phyloP scores from a whole-genome alignment of 2,329 filamentous ascomycete species.

The Aspergillus tamarii region DNA sequence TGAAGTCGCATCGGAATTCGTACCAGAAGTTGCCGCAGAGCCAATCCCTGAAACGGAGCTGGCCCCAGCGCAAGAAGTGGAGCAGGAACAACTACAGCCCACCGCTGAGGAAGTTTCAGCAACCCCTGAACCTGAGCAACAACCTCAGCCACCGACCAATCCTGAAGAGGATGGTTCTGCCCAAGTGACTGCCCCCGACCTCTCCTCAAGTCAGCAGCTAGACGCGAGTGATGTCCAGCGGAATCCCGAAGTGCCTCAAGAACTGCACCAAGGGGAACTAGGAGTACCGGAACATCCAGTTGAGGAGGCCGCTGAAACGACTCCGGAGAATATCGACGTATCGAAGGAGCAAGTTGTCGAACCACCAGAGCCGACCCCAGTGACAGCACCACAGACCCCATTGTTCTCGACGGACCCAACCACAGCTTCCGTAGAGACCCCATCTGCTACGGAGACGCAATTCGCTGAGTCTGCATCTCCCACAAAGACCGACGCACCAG shows the following conservation, averaged over 20 bases:
- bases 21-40: slow-evolving; percentile 11
- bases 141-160: slow-evolving; percentile 15
- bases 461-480: slow-evolving; percentile 31
- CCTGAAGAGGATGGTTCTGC: slow-evolving; percentile 16
- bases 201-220: slow-evolving; percentile 20
- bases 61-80: slow-evolving; percentile 17
- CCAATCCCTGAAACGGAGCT: slow-evolving; percentile 13
- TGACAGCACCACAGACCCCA: slow-evolving; percentile 28
- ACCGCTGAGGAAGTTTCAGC: slow-evolving; percentile 19
- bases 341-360: slow-evolving; percentile 13
- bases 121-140: slow-evolving; percentile 16
- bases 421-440: slow-evolving; percentile 17
- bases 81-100: slow-evolving; percentile 25
- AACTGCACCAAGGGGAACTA: slow-evolving; percentile 18
- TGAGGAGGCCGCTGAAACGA: slow-evolving; percentile 14
- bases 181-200: slow-evolving; percentile 16
- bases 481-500: slow-evolving; percentile 19
- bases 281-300: slow-evolving; percentile 16
- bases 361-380: slow-evolving; percentile 21
- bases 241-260: slow-evolving; percentile 19
- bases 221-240: slow-evolving; percentile 23
- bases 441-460: slow-evolving; percentile 34
- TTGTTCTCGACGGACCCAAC: slow-evolving; percentile 24
- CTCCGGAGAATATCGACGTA: slow-evolving; percentile 14
- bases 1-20: background rate